Conservation (phyloP, 345 rosid species). For the Lenwebbia sp. region DNA sequence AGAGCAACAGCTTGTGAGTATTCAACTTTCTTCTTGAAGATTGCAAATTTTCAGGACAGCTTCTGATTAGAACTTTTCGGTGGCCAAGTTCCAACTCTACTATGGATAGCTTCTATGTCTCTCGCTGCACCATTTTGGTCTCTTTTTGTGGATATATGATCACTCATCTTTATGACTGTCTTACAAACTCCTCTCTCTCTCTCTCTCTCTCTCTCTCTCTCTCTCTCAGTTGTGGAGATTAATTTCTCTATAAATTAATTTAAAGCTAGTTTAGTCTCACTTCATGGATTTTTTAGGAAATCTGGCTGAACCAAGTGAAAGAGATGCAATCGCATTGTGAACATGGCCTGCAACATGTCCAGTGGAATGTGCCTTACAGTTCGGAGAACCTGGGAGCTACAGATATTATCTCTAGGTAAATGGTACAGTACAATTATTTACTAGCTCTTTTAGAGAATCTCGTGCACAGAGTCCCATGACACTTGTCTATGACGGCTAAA, state of each 20-base stretch:
- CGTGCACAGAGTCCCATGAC: not conserved
- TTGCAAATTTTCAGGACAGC: not conserved
- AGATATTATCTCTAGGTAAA: slow-evolving; percentile 34
- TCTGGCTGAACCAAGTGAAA: slow-evolving; percentile 56
- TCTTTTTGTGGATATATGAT: not conserved
- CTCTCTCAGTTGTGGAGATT: not conserved
- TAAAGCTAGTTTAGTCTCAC: not conserved
- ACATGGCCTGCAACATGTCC: slow-evolving; percentile 57
- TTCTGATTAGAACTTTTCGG: not conserved
- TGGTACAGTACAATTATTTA: not conserved
- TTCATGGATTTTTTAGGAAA: slow-evolving; percentile 50
- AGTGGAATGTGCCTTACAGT: slow-evolving; percentile 20
- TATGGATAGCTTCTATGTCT: not conserved
- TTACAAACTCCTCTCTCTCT: not conserved
- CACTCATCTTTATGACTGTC: not conserved
- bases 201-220: not conserved
- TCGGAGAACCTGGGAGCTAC: slow-evolving; percentile 26
- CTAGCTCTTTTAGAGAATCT: not conserved
- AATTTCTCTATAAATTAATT: not conserved
- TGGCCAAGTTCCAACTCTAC: not conserved
- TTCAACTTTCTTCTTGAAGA: not conserved
- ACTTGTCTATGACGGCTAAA: not conserved
- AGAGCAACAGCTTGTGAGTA: slow-evolving; percentile 75
- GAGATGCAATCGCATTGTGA: slow-evolving; percentile 72
- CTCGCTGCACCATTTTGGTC: not conserved